Evolutionary conservation across 768 basidiomycete species (phyloP).

Genomic region (Leccinum incarnatum): DNA sequence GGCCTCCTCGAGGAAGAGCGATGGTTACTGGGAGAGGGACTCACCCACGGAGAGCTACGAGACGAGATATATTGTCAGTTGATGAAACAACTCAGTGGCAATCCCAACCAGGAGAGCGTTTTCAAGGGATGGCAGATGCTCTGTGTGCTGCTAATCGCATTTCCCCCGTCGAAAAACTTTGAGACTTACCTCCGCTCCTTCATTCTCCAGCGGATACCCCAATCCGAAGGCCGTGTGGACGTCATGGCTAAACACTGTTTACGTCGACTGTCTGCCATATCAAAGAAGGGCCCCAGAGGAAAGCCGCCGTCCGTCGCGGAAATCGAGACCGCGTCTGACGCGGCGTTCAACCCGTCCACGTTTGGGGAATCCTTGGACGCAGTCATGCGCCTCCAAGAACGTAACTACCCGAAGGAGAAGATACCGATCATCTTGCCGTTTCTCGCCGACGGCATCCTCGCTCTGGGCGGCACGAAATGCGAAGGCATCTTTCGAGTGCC

Average conservation of each 20-base stretch:
- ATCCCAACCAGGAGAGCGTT: conserved; percentile 78
- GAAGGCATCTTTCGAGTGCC: conserved; percentile 95
- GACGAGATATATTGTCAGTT: conserved; percentile 94
- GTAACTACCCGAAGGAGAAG: conserved; percentile 80
- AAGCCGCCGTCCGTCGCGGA: conserved; percentile 79
- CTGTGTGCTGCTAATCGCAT: conserved; percentile 87
- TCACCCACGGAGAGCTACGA: conserved; percentile 77
- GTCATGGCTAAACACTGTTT: conserved; percentile 90
- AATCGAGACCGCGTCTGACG: conserved; percentile 93
- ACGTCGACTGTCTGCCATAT: conserved; percentile 69
- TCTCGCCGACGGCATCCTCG: conserved; percentile 88
- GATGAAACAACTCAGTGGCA: conserved; percentile 86
- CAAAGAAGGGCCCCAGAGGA: conserved; percentile 83
- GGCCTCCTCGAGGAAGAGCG: conserved; percentile 78
- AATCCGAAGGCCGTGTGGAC: conserved; percentile 75
- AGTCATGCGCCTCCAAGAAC: conserved; percentile 79
- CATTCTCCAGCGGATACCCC: conserved; percentile 63
- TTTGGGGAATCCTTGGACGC: conserved; percentile 89
- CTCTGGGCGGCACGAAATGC: conserved; percentile 76
- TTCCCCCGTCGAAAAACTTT: conserved; percentile 92
- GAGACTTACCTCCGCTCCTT: conserved; percentile 82
- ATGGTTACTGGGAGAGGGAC: conserved; percentile 79
- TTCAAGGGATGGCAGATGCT: conserved; percentile 94
- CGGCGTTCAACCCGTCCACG: conserved; percentile 92
- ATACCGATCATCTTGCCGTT: conserved; percentile 94